Evolutionary conservation across 1,139 yeast genomes (phyloP).

Genomic region (Scheffersomyces insectosa): DNA sequence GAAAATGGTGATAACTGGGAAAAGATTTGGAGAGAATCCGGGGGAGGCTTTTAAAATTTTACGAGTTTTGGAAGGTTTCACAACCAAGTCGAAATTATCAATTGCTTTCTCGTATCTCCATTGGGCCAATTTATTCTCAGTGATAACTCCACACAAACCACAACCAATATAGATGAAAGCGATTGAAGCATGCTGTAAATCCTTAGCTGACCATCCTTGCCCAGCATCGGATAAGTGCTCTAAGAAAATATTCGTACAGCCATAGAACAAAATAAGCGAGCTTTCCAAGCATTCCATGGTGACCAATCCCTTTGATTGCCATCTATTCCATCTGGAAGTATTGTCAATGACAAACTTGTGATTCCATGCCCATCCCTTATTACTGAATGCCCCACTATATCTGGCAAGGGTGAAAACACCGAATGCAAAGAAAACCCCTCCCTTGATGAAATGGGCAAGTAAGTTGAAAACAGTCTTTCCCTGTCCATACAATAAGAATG

Average conservation of each 20-base stretch:
- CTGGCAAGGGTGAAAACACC: conserved; percentile 81
- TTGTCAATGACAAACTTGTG: conserved; percentile 41
- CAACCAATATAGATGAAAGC: conserved; percentile 94
- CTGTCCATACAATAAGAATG: conserved; percentile 68
- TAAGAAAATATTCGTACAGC: conserved; percentile 81
- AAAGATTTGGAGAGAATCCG: conserved; percentile 85
- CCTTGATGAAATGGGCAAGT: conserved; percentile 94
- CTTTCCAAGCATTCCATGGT: conserved; percentile 89
- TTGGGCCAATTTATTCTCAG: conserved; percentile 57
- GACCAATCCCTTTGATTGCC: conserved; percentile 57
- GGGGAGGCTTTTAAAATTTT: conserved; percentile 53
- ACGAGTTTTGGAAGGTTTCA: conserved; percentile 13
- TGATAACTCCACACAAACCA: conserved; percentile 84
- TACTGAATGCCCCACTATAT: conserved; percentile 77
- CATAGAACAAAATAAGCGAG: conserved; percentile 79
- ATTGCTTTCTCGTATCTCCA: conserved; percentile 50
- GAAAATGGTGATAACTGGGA: conserved; percentile 88
- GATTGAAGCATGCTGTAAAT: conserved; percentile 90
- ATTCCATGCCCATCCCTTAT: conserved; percentile 94
- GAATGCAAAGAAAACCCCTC: conserved; percentile 78
- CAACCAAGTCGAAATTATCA: conserved; percentile 18
- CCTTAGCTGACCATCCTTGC: conserved; percentile 88
- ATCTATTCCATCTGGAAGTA: conserved; percentile 32
- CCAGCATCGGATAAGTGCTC: conserved; percentile 79
- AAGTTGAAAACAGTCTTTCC: conserved; percentile 70